Evolutionary conservation across 2,329 filamentous ascomycete genomes (phyloP).

Genomic region (Penicillium olsonii): DNA sequence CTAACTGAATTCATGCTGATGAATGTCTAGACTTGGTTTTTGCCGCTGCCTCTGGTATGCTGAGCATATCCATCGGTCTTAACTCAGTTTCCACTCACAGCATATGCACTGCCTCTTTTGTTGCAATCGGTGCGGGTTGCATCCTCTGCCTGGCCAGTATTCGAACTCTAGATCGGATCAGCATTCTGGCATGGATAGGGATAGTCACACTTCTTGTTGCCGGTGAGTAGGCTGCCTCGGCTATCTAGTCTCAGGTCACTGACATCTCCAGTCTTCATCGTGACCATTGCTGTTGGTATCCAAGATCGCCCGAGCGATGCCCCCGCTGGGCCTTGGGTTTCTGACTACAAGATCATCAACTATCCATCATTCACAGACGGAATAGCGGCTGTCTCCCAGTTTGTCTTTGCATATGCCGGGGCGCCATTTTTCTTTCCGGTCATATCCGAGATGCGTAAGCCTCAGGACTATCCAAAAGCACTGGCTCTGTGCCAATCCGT

Average conservation of each 20-base stretch:
- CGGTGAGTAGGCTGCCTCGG: too few species aligned
- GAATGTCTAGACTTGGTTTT: too few species aligned
- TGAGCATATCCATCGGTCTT: background rate
- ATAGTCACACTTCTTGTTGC: too few species aligned
- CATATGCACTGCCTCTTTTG: background rate
- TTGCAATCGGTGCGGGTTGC: background rate
- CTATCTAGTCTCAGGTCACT: too few species aligned
- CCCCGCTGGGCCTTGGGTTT: too few species aligned
- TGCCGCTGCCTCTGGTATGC: background rate
- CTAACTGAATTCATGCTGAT: too few species aligned
- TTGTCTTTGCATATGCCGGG: background rate
- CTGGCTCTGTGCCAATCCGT: background rate
- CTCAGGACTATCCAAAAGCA: background rate
- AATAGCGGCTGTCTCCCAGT: background rate
- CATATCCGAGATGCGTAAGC: background rate
- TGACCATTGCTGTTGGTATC: too few species aligned
- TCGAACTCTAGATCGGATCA: too few species aligned
- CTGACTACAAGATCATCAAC: background rate
- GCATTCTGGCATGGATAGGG: too few species aligned
- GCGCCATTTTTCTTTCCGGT: background rate
- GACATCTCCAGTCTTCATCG: too few species aligned
- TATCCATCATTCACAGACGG: background rate
- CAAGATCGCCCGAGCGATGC: background rate
- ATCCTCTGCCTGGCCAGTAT: too few species aligned
- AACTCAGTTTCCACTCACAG: background rate